Evolutionary conservation across 176 grass and related monocot genomes (phyloP), one percentile per base, ranked within the genome.

Genomic region (Aegilops bicornis): DNA sequence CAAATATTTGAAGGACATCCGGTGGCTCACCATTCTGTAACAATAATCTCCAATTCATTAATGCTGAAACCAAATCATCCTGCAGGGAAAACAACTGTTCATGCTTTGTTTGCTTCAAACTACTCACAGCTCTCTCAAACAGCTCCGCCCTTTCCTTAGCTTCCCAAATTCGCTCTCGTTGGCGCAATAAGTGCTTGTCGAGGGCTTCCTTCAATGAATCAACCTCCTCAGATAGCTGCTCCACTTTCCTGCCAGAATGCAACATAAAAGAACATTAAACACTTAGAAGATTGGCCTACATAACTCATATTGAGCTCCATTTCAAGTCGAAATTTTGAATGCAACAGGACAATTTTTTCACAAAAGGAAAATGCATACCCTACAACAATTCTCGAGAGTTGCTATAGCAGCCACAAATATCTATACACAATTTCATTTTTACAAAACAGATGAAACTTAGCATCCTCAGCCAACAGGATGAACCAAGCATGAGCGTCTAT

Each of bases 141-240:
- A n/a, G n/a, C n/a, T n/a, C n/a, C n/a, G n/a, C n/a, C n/a, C n/a
- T n/a, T n/a, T n/a, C n/a, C n/a, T n/a, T n/a, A n/a, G n/a, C n/a
- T n/a, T n/a, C n/a, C n/a, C n/a, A n/a, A n/a, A n/a, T n/a, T n/a
- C n/a, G n/a, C n/a, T n/a, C n/a, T n/a, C n/a, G n/a, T n/a, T n/a
- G n/a, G n/a, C n/a, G n/a, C n/a, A n/a, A n/a, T n/a, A n/a, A n/a
- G n/a, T n/a, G n/a, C n/a, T n/a, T n/a, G n/a, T n/a, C n/a, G n/a
- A n/a, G n/a, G 39, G 75, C 91, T 87, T 94, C 94, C 69, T 96
- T 91, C 77, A 98, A 83, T 9, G 93, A 98, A 84, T 96, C 90
- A 71, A 92, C 92, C 72, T 98, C 94, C 90, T 96, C 96, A 8
- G 88, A 86, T 50, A 98, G 40, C 62, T 91, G 90, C 84, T 96